Conservation (phyloP, 306 rosid species). For the Purshia tridentata region DNA sequence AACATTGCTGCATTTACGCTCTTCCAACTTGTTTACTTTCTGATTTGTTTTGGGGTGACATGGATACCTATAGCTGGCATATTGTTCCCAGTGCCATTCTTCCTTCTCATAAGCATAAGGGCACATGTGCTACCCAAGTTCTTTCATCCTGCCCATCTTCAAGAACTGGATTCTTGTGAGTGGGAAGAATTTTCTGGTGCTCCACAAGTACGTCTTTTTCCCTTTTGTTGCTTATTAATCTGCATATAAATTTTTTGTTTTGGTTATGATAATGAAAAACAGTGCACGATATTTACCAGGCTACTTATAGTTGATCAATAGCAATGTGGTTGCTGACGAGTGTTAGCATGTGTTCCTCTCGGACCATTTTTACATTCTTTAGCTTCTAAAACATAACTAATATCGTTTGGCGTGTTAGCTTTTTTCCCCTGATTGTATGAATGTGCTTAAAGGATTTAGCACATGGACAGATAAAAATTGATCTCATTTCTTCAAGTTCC, state of each 20-base stretch:
- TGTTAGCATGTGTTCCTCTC: no score
- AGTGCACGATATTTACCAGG: no score
- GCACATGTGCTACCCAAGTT: slow-evolving; percentile 39
- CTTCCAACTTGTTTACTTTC: slow-evolving; percentile 37
- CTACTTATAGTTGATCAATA: no score
- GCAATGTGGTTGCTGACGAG: no score
- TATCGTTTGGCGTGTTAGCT: no score
- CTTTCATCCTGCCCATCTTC: slow-evolving; percentile 40
- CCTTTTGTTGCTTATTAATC: neutral
- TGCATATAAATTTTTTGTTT: neutral
- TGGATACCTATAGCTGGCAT: slow-evolving; percentile 57
- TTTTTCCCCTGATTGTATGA: neutral
- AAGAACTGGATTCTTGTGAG: slow-evolving; percentile 46
- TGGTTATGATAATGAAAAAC: neutral
- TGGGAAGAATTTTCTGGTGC: slow-evolving; percentile 41
- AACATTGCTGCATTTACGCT: slow-evolving; percentile 36
- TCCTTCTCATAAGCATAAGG: slow-evolving; percentile 44
- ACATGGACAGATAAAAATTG: no score
- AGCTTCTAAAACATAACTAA: no score
- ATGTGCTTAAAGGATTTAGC: neutral
- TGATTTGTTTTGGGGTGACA: slow-evolving; percentile 47
- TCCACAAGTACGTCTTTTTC: slow-evolving; percentile 28
- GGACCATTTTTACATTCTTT: no score
- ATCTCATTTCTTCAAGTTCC: no score
- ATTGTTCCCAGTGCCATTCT: slow-evolving; percentile 53